phyloP scores from a whole-genome alignment of 805 yeast genomes.

The Sugiyamaella mastotermitis region DNA sequence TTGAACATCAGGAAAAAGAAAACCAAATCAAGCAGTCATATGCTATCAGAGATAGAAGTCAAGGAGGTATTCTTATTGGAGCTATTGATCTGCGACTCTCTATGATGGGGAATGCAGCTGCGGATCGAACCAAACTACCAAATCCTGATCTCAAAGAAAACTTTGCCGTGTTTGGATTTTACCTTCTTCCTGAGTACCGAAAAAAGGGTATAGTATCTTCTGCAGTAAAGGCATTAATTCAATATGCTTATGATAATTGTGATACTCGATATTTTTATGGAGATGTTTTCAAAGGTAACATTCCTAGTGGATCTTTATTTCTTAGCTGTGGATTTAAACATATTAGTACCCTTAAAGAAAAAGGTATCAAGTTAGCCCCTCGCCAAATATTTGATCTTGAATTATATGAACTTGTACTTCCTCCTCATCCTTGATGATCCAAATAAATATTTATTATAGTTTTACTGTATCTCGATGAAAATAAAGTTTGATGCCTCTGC shows the following conservation, averaged over 20 bases:
- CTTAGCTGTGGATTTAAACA: constrained; percentile 18
- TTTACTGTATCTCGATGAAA: too few relatives aligned
- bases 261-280: constrained; percentile 12
- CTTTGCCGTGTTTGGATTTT: constrained; percentile 18
- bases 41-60: constrained; percentile 16
- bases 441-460: too few relatives aligned
- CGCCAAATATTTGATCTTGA: constrained; percentile 3
- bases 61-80: too few relatives aligned
- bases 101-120: too few relatives aligned
- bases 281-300: constrained; percentile 12
- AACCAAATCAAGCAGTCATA: neutral
- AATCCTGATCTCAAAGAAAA: constrained; percentile 1
- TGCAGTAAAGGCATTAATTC: constrained; percentile 8
- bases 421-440: too few relatives aligned
- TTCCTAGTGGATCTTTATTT: constrained; percentile 16
- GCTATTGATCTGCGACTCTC: too few relatives aligned
- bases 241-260: too few relatives aligned
- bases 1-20: neutral
- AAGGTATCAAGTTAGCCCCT: constrained; percentile 8
- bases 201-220: constrained; percentile 16
- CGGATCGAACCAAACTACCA: too few relatives aligned
- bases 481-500: too few relatives aligned
- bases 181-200: constrained; percentile 16
- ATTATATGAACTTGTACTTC: constrained; percentile 1
- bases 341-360: constrained; percentile 8